A percentile compares a stretch with the other conserved stretches of the same genome.
Conservation (phyloP, 306 rosid species). For the Quercus bicolor region DNA sequence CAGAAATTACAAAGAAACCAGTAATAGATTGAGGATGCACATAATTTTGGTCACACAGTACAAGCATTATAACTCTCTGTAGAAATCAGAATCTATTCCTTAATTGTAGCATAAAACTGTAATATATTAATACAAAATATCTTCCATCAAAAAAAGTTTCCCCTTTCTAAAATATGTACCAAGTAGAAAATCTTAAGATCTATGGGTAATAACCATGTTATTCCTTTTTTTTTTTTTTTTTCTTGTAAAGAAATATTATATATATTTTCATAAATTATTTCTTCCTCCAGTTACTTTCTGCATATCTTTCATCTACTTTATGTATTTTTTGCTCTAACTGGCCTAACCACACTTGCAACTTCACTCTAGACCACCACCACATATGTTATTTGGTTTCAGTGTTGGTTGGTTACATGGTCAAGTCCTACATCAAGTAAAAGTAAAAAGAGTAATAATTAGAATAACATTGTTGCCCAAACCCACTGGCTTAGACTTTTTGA, state of each 20-base stretch:
- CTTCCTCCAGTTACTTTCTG: neutral
- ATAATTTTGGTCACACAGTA: neutral
- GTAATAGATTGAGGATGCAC: neutral
- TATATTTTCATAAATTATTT: neutral
- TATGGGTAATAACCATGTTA: neutral
- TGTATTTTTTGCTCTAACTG: neutral
- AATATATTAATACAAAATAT: neutral
- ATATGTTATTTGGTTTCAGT: no score
- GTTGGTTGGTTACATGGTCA: no score
- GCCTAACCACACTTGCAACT: no score
- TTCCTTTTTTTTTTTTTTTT: neutral
- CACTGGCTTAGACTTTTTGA: no score
- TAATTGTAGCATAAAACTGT: neutral
- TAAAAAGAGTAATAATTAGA: no score
- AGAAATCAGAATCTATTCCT: neutral
- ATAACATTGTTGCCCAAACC: no score
- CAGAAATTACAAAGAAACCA: constrained; percentile 1
- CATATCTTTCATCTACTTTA: neutral
- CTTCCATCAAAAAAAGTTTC: constrained; percentile 11
- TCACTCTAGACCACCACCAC: no score
- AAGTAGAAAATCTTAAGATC: constrained; percentile 5
- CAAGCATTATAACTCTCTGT: neutral
- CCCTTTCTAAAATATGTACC: neutral
- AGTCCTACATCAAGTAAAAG: no score
- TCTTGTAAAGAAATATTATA: neutral